A percentile compares a stretch with the other conserved stretches of the same genome.
Evolutionary conservation across 1,284 basidiomycete species (phyloP).

Genomic region (Earliella scabrosa): DNA sequence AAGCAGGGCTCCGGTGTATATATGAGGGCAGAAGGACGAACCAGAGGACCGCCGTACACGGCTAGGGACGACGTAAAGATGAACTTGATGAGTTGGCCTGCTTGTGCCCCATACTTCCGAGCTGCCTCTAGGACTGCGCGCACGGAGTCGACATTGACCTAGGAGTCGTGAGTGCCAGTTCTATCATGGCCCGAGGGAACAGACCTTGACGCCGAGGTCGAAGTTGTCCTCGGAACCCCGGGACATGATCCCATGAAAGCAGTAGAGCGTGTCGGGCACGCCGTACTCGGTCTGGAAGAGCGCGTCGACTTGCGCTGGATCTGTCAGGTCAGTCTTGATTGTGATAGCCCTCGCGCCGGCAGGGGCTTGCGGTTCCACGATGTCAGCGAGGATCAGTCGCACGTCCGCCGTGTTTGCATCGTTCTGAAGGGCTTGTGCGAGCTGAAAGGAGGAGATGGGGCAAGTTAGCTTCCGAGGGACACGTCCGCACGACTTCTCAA

Average conservation of each 20-base stretch:
- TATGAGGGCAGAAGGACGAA: conserved; percentile 25
- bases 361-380: conserved; percentile 51
- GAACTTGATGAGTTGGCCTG: conserved; percentile 47
- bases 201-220: conserved; percentile 57
- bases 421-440: conserved; percentile 38
- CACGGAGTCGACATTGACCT: conserved; percentile 69
- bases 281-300: conserved; percentile 47
- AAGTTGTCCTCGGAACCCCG: conserved; percentile 69
- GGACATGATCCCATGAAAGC: conserved; percentile 72
- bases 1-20: too few relatives aligned
- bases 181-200: not conserved
- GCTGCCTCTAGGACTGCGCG: conserved; percentile 53
- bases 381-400: conserved; percentile 59
- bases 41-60: conserved; percentile 66
- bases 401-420: conserved; percentile 44
- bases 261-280: conserved; percentile 54
- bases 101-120: conserved; percentile 42
- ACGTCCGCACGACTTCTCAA: too few relatives aligned
- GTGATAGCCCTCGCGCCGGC: conserved; percentile 41
- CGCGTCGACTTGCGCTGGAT: conserved; percentile 42
- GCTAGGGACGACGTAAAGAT: conserved; percentile 67
- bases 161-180: too few relatives aligned
- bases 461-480: not conserved
- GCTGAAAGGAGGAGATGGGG: conserved; percentile 28
- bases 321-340: conserved; percentile 56